Percentiles rank a stretch among this genome's conserved stretches.
phyloP scores from a whole-genome alignment of 1,139 yeast genomes.

The Pichia kudriavzevii region DNA sequence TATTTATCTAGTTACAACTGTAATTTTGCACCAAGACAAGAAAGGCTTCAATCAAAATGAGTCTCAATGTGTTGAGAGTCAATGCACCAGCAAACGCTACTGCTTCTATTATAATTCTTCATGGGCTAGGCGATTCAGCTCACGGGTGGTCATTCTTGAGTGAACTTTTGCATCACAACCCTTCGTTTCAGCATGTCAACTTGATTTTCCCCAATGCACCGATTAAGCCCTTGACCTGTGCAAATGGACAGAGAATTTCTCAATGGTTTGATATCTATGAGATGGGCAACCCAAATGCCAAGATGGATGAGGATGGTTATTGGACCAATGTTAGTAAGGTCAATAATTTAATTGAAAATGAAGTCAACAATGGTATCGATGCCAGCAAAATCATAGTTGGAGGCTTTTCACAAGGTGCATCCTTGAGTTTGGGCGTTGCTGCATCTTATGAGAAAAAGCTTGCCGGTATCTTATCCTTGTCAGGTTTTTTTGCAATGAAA shows the following conservation, averaged over 20 bases:
- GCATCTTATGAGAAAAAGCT: constrained; percentile 47
- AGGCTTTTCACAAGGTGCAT: constrained; percentile 95
- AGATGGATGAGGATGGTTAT: constrained; percentile 60
- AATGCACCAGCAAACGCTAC: constrained; percentile 26
- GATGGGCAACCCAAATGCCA: constrained; percentile 39
- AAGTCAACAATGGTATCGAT: constrained; percentile 55
- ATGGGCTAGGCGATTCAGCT: constrained; percentile 90
- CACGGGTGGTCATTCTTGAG: constrained; percentile 83
- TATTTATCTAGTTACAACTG: too few relatives aligned
- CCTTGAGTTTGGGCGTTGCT: constrained; percentile 57
- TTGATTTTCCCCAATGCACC: constrained; percentile 92
- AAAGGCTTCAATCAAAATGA: constrained; percentile 2
- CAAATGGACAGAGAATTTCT: constrained; percentile 64
- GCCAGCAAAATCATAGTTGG: constrained; percentile 74
- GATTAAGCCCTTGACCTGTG: constrained; percentile 54
- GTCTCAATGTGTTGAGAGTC: constrained; percentile 16
- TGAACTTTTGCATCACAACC: constrained; percentile 35
- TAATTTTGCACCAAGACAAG: too few relatives aligned
- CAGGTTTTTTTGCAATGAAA: constrained; percentile 67
- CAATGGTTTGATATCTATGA: constrained; percentile 81
- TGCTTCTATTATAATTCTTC: constrained; percentile 72
- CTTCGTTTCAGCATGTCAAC: constrained; percentile 51
- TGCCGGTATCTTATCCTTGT: constrained; percentile 76
- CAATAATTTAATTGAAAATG: constrained; percentile 51
- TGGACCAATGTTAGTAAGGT: constrained; percentile 48